These are phyloP conservation scores for Sphagnum magellanicum DNA, from an alignment of 228 moss, liverwort and hornwort species.

Conservation along the genomic window DNA sequence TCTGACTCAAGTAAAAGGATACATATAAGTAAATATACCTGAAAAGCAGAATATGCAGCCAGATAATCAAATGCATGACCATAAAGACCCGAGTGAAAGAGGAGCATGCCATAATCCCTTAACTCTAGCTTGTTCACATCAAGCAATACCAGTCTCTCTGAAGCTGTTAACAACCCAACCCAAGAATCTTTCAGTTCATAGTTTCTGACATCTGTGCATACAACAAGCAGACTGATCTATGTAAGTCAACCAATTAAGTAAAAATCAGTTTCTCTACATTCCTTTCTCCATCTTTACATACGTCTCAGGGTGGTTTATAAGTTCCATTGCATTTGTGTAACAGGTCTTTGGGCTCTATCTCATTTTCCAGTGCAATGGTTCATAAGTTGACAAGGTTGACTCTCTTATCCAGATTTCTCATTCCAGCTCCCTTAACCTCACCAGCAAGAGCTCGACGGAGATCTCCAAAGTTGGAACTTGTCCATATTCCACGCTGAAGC, in stretches of 20 bases:
- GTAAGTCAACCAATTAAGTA: background rate
- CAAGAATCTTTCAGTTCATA: too few relatives aligned
- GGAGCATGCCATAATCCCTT: constrained; percentile 81
- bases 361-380: too few relatives aligned
- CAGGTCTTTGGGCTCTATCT: background rate
- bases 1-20: too few relatives aligned
- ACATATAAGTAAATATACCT: constrained; percentile 11
- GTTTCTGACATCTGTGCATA: background rate
- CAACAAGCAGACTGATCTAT: background rate
- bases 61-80: constrained; percentile 73
- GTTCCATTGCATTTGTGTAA: too few relatives aligned
- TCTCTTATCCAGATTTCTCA: background rate
- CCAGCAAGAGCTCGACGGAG: constrained; percentile 94
- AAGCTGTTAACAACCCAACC: constrained; percentile 34
- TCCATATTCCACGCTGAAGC: constrained; percentile 96
- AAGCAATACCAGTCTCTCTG: constrained; percentile 86
- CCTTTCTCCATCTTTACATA: background rate
- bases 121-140: constrained; percentile 66
- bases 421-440: constrained; percentile 9
- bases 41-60: constrained; percentile 26
- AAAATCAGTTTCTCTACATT: background rate
- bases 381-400: too few relatives aligned
- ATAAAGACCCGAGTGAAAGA: constrained; percentile 77
- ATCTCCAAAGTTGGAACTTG: constrained; percentile 87
- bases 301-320: background rate